phyloP scores from a whole-genome alignment of 2,329 filamentous ascomycete species.

The Tolypocladium pustulatum region DNA sequence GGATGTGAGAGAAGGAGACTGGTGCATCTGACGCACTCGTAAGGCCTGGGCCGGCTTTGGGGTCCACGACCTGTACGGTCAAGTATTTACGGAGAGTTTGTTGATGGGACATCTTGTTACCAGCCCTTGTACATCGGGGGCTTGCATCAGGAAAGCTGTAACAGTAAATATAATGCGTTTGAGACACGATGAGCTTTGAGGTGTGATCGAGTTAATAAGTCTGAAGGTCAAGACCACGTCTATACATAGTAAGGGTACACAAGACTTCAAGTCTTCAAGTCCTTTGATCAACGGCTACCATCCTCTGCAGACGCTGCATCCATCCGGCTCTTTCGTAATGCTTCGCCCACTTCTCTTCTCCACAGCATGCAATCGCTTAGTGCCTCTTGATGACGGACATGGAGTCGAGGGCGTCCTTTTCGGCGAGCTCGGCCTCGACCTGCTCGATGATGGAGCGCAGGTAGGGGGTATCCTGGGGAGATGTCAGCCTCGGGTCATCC shows the following conservation, averaged over 20 bases:
- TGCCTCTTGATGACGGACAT: slow-evolving; percentile 40
- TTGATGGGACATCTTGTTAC: neutral
- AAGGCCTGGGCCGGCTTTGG: neutral
- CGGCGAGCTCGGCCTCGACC: slow-evolving; percentile 37
- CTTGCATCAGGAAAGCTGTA: neutral
- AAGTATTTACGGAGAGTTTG: neutral
- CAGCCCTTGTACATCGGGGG: neutral
- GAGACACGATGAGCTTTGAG: slow-evolving; percentile 3
- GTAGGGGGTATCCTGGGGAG: slow-evolving; percentile 41
- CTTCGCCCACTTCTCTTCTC: neutral
- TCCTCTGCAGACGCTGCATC: neutral
- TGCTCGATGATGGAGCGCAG: slow-evolving; percentile 41
- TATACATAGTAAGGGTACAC: slow-evolving; percentile 9
- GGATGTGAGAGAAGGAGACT: neutral
- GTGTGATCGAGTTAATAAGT: slow-evolving; percentile 6
- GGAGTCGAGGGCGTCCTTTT: slow-evolving; percentile 42
- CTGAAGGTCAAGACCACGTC: slow-evolving; percentile 5
- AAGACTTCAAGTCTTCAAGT: slow-evolving; percentile 4
- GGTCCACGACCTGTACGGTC: neutral
- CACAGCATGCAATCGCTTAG: slow-evolving; percentile 16
- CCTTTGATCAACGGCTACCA: neutral
- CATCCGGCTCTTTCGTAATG: neutral
- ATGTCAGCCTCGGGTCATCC: neutral
- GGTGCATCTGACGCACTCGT: neutral
- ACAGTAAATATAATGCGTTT: slow-evolving; percentile 5